These are phyloP conservation scores for Picochlorum sp. DNA, from an alignment of 139 green algal genomes.

Conservation along the genomic window DNA sequence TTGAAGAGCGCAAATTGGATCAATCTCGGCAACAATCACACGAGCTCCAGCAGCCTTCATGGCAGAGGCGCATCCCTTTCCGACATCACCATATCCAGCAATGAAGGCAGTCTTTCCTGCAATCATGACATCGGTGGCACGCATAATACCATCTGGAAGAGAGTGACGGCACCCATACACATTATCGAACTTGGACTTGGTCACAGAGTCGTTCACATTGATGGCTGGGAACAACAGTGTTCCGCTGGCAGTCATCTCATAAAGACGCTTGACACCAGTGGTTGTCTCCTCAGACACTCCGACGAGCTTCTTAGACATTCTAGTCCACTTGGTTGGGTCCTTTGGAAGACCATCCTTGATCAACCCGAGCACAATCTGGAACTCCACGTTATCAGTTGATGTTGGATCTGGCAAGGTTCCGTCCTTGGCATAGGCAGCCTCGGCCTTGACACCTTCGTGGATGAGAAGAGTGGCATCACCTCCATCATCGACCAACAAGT, in stretches of 20 bases:
- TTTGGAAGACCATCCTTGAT: slow-evolving; percentile 66
- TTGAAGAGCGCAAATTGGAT: slow-evolving; percentile 97
- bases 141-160: slow-evolving; percentile 98
- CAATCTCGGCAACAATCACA: slow-evolving; percentile 92
- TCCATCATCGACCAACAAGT: slow-evolving; percentile 98
- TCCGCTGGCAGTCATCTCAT: slow-evolving; percentile 86
- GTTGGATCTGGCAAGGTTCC: slow-evolving; percentile 84
- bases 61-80: slow-evolving; percentile 93
- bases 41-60: slow-evolving; percentile 92
- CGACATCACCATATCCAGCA: slow-evolving; percentile 97
- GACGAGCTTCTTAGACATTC: slow-evolving; percentile 73
- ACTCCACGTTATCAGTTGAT: slow-evolving; percentile 95
- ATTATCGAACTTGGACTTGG: slow-evolving; percentile 99
- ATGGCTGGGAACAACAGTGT: slow-evolving; percentile 98
- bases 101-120: slow-evolving; percentile 58
- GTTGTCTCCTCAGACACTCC: slow-evolving; percentile 99
- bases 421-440: slow-evolving; percentile 84
- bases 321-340: slow-evolving; percentile 48
- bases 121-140: slow-evolving; percentile 98
- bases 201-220: slow-evolving; percentile 99
- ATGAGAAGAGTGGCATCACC: slow-evolving; percentile 98
- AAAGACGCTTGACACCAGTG: slow-evolving; percentile 98
- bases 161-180: slow-evolving; percentile 99
- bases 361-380: slow-evolving; percentile 94
- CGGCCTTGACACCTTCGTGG: slow-evolving; percentile 96